These are phyloP conservation scores for Lentinula guzmanii DNA, from an alignment of 768 basidiomycete species.

Conservation along the genomic window DNA sequence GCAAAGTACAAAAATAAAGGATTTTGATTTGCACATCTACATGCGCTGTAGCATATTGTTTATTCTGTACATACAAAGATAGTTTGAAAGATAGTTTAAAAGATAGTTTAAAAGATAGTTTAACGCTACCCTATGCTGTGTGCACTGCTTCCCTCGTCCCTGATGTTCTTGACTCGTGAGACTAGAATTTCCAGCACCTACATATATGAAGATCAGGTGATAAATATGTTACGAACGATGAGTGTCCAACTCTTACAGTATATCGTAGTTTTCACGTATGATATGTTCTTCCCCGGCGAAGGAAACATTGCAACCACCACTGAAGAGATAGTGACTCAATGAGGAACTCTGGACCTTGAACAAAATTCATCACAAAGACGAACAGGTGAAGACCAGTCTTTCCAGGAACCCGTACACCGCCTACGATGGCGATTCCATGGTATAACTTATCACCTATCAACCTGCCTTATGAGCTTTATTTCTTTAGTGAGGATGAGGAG, in stretches of 20 bases:
- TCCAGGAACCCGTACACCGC: constrained; percentile 59
- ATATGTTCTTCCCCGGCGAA: constrained; percentile 39
- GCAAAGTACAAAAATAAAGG: neutral
- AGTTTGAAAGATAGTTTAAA: neutral
- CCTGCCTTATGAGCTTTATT: neutral
- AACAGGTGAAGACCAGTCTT: constrained; percentile 71
- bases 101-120: neutral
- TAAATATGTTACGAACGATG: neutral
- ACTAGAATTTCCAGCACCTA: constrained; percentile 32
- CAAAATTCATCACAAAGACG: constrained; percentile 13
- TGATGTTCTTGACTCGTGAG: neutral
- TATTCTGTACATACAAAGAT: neutral
- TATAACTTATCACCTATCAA: constrained; percentile 45
- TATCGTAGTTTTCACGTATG: constrained; percentile 37
- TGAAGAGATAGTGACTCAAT: constrained; percentile 14
- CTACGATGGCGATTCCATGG: constrained; percentile 53
- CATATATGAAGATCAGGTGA: neutral
- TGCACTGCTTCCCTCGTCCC: neutral
- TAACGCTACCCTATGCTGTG: neutral
- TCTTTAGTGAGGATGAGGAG: neutral
- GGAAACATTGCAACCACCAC: constrained; percentile 36
- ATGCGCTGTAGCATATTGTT: neutral
- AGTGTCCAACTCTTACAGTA: constrained; percentile 32
- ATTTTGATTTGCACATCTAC: neutral
- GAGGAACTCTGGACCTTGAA: neutral